Percentiles rank a stretch among this genome's conserved stretches.
Evolutionary conservation across 441 rosid genomes (phyloP).

Genomic region (Gossypium davidsonii): DNA sequence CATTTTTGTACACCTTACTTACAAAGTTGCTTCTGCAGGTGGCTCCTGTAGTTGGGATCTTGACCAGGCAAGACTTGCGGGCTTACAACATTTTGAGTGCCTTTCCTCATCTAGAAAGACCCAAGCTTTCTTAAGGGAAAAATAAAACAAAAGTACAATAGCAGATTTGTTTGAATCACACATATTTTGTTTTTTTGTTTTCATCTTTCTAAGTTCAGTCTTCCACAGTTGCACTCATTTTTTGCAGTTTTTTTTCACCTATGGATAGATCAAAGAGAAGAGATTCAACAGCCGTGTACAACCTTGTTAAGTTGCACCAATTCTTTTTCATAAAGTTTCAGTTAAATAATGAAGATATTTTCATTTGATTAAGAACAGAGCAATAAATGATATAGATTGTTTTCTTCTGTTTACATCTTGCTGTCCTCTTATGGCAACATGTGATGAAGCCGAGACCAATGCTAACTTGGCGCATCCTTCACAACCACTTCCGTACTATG

Average conservation of each 20-base stretch:
- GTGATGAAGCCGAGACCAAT: not conserved
- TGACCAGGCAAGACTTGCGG: conserved; percentile 78
- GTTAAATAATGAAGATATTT: conserved; percentile 10
- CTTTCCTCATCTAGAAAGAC: conserved; percentile 60
- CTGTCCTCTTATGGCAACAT: conserved; percentile 8
- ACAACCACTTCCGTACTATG: not conserved
- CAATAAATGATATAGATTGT: not conserved
- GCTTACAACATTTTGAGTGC: conserved; percentile 69
- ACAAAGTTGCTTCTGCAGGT: conserved; percentile 29
- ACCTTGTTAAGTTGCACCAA: conserved; percentile 14
- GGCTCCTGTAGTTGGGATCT: conserved; percentile 64
- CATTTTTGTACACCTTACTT: not conserved
- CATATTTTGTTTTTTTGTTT: not conserved
- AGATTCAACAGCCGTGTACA: conserved; percentile 5
- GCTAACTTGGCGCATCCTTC: not conserved
- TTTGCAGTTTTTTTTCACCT: conserved; percentile 24
- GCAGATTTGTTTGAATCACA: conserved; percentile 2
- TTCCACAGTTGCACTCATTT: conserved; percentile 16
- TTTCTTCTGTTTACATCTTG: not conserved
- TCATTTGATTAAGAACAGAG: conserved; percentile 4
- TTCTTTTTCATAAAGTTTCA: conserved; percentile 8
- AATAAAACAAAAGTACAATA: not conserved
- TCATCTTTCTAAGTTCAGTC: conserved; percentile 7
- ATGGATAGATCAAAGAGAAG: conserved; percentile 3
- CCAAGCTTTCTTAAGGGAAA: conserved; percentile 27